A percentile compares a stretch with the other conserved stretches of the same genome.
phyloP scores from a whole-genome alignment of 1,284 basidiomycete genomes.

The Anthracocystis walkeri region DNA sequence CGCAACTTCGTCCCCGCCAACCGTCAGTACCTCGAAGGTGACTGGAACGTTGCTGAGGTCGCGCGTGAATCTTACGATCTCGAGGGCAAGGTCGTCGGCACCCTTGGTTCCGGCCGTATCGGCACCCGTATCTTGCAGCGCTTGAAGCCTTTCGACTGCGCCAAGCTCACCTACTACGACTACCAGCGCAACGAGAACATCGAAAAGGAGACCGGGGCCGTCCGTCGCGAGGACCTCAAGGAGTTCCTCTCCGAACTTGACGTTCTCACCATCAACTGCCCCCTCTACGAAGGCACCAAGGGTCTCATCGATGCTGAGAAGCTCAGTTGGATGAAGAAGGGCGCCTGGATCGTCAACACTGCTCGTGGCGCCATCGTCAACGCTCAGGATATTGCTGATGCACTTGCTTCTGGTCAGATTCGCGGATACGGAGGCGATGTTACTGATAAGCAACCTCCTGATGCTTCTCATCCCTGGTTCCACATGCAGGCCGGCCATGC shows the following conservation, averaged over 20 bases:
- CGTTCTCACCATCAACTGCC: conserved; percentile 88
- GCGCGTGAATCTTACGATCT: conserved; percentile 77
- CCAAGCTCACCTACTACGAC: conserved; percentile 93
- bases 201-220: conserved; percentile 78
- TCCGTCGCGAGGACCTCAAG: conserved; percentile 84
- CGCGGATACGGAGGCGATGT: conserved; percentile 74
- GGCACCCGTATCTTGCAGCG: conserved; percentile 79
- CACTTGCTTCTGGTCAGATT: conserved; percentile 82
- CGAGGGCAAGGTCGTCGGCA: conserved; percentile 88
- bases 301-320: conserved; percentile 79
- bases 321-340: conserved; percentile 88
- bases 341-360: conserved; percentile 88
- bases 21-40: conserved; percentile 52
- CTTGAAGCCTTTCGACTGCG: conserved; percentile 86
- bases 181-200: conserved; percentile 82
- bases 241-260: conserved; percentile 84
- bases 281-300: conserved; percentile 86
- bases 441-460: conserved; percentile 70
- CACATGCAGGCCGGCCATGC: conserved; percentile 74
- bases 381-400: conserved; percentile 81
- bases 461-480: conserved; percentile 76
- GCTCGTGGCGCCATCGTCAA: conserved; percentile 93
- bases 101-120: conserved; percentile 77
- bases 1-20: conserved; percentile 87
- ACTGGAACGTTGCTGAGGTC: conserved; percentile 67